Conservation (phyloP, 345 rosid species). For the Leavenworthia alabamica region DNA sequence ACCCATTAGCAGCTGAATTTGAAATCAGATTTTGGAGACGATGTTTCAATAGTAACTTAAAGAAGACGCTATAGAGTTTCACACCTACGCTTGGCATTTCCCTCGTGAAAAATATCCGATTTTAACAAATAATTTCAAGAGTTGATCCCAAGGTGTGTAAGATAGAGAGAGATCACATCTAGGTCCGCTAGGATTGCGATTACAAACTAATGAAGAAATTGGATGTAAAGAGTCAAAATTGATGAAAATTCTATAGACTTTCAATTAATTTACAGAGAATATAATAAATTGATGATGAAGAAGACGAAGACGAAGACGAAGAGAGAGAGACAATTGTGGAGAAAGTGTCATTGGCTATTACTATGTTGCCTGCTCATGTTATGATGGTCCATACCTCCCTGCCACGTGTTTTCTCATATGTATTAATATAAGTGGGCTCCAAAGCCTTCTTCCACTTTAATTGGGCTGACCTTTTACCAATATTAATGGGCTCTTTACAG, state of each 20-base stretch:
- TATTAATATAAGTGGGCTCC: too few relatives aligned
- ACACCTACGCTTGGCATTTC: constrained; percentile 58
- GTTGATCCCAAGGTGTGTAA: background rate
- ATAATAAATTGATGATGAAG: constrained; percentile 16
- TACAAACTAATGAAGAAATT: background rate
- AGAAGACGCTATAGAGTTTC: constrained; percentile 53
- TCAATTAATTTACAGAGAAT: constrained; percentile 14
- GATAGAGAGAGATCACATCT: constrained; percentile 6
- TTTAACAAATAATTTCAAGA: background rate
- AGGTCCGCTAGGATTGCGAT: background rate
- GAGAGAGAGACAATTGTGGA: constrained; percentile 13
- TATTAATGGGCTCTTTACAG: too few relatives aligned
- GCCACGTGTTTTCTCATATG: too few relatives aligned
- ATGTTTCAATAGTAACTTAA: constrained; percentile 52
- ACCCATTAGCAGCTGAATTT: constrained; percentile 18
- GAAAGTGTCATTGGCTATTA: constrained; percentile 22
- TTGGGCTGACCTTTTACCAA: too few relatives aligned
- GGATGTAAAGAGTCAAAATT: constrained; percentile 2
- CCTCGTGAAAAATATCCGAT: background rate
- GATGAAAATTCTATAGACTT: constrained; percentile 6
- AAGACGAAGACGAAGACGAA: background rate
- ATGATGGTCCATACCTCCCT: too few relatives aligned
- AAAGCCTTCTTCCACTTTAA: too few relatives aligned
- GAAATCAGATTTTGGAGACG: constrained; percentile 41
- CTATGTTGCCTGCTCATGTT: too few relatives aligned